Evolutionary conservation across 1,284 basidiomycete species (phyloP), one percentile per base, ranked within the genome.

Genomic region (Ceratobasidium sp.): DNA sequence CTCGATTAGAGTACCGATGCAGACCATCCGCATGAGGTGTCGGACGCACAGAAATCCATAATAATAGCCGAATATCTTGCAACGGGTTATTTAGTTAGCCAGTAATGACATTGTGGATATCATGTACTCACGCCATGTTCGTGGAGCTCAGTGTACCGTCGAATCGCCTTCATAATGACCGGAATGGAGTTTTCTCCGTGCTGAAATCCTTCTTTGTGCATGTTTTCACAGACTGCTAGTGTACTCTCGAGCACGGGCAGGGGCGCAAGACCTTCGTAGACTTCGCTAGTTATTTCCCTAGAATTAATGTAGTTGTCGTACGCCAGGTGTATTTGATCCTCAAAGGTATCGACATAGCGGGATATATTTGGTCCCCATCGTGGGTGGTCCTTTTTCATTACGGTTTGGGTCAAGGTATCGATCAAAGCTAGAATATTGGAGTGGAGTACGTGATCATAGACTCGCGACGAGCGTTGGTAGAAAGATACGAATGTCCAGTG

Each of bases 11-110:
- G 48, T 54, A 18, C 71, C 71, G n/a, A 74, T 74, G 33, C 71
- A 74, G 4, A 74, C 48, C 71, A 59, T 54, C 6, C 71, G 71
- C 33, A 65, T 74, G 14, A 74, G n/a, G n/a, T n/a, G n/a, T n/a
- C n/a, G n/a, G n/a, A n/a, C n/a, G n/a, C n/a, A n/a, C n/a, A n/a
- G n/a, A 18, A 20, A 55, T 1, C 71, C 71, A 54, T 74, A 74
- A 33, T 74, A 74, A 23, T 65, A 48, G 16, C 27, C n/a, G 33
- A 74, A 65, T 27, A 74, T 52, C 59, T 74, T 55, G 27, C 5
- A 18, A 12, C 6, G 23, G 4, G 60, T 64, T 18, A 8, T 38
- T 35, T 20, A 62, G 38, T 41, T 23, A 50, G 16, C 3, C 7
- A 4, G 14, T 41, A 7, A 54, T 54, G 23, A 2, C 23, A 20